These are phyloP conservation scores for Cladosporium velox DNA, from an alignment of 2,329 filamentous ascomycete species.

Conservation along the genomic window DNA sequence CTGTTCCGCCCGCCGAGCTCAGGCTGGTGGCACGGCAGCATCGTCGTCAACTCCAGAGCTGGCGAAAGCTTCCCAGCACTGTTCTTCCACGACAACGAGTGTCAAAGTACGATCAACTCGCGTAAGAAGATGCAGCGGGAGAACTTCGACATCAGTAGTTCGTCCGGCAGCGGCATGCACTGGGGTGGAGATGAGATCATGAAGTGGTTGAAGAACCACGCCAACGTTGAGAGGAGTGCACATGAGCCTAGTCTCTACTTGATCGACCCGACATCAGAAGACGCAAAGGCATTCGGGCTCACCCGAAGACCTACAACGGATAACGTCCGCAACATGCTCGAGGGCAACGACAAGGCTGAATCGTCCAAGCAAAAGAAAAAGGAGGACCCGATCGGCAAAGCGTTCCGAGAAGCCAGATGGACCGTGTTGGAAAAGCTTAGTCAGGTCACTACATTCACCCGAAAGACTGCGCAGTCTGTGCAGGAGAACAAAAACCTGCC, in stretches of 20 bases:
- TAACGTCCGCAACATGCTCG: slow-evolving; percentile 46
- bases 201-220: slow-evolving; percentile 84
- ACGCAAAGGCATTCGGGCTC: slow-evolving; percentile 76
- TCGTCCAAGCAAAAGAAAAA: slow-evolving; percentile 51
- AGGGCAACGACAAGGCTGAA: slow-evolving; percentile 40
- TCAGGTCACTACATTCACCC: slow-evolving; percentile 94
- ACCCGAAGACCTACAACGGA: slow-evolving; percentile 53
- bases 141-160: slow-evolving; percentile 65
- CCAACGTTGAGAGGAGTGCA: slow-evolving; percentile 76
- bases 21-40: slow-evolving; percentile 97
- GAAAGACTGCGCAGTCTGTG: slow-evolving; percentile 87
- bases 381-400: slow-evolving; percentile 92
- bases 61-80: slow-evolving; percentile 93
- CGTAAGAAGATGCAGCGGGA: slow-evolving; percentile 83
- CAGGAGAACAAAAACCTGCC: slow-evolving; percentile 89
- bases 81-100: slow-evolving; percentile 98
- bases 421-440: slow-evolving; percentile 95
- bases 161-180: slow-evolving; percentile 73
- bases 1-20: slow-evolving; percentile 87
- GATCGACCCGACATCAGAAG: slow-evolving; percentile 82
- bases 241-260: slow-evolving; percentile 91
- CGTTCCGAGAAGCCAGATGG: slow-evolving; percentile 93
- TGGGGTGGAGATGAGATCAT: slow-evolving; percentile 98
- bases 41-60: slow-evolving; percentile 87
- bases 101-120: slow-evolving; percentile 90